Percentiles rank a stretch among this genome's conserved stretches.
Evolutionary conservation across 129 eudicot species (phyloP).

Genomic region (Pseudognaphalium luteoalbum): DNA sequence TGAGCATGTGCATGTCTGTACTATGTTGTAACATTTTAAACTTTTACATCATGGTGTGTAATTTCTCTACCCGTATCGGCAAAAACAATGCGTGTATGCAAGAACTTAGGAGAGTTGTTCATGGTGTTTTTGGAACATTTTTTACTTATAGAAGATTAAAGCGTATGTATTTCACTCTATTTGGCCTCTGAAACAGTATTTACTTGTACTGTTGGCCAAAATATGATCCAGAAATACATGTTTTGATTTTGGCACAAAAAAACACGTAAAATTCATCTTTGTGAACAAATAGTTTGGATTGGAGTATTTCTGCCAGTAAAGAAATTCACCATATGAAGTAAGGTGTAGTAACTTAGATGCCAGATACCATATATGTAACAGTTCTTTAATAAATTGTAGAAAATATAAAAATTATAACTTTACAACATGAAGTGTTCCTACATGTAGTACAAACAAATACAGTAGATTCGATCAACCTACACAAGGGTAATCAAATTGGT

Average conservation of each 20-base stretch:
- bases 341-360: not conserved
- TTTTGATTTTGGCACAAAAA: too few species aligned
- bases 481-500: not conserved
- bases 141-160: not conserved
- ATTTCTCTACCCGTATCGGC: not conserved
- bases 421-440: too few species aligned
- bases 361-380: not conserved
- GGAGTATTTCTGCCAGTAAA: too few species aligned
- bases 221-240: too few species aligned
- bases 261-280: too few species aligned
- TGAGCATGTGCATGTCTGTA: slow-evolving; percentile 34
- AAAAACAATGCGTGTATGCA: slow-evolving; percentile 18
- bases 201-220: not conserved
- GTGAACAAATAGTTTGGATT: too few species aligned
- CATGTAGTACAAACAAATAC: too few species aligned
- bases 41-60: slow-evolving; percentile 26
- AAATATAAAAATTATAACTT: not conserved
- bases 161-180: not conserved
- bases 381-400: not conserved
- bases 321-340: not conserved
- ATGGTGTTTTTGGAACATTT: not conserved
- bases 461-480: not conserved
- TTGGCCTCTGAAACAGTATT: not conserved
- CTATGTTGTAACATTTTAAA: slow-evolving; percentile 34
- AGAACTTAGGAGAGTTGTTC: slow-evolving; percentile 11